Conservation (phyloP, 345 rosid genomes). For the Boechera retrofracta region DNA sequence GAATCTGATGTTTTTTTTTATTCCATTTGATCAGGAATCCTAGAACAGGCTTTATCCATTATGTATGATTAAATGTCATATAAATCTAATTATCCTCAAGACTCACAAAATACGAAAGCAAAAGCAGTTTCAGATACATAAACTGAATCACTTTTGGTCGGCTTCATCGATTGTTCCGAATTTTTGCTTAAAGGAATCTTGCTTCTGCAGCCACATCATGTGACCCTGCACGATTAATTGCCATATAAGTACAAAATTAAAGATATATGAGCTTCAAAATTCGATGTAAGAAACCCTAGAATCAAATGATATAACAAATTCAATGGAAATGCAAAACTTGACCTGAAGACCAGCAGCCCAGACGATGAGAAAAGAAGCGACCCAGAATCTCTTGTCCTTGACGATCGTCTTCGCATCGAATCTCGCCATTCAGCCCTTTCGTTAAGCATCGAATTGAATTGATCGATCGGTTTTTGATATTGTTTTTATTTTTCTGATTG, state of each 20-base stretch:
- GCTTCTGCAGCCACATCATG: conserved; percentile 90
- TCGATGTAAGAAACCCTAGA: neutral
- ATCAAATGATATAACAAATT: conserved; percentile 5
- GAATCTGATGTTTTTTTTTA: neutral
- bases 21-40: neutral
- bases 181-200: conserved; percentile 79
- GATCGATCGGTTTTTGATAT: too few species aligned
- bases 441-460: too few species aligned
- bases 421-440: conserved; percentile 54
- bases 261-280: neutral
- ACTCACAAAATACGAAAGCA: neutral
- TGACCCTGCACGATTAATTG: conserved; percentile 59
- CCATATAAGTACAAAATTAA: neutral
- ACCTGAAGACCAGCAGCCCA: conserved; percentile 99
- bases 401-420: conserved; percentile 62
- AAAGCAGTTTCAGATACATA: neutral
- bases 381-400: conserved; percentile 85
- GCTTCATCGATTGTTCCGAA: conserved; percentile 53
- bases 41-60: neutral
- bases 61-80: neutral
- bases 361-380: conserved; percentile 73
- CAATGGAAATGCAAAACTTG: neutral
- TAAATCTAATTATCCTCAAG: neutral
- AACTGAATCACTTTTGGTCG: conserved; percentile 29
- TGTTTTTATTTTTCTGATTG: too few species aligned